Percentiles rank a stretch among this genome's conserved stretches.
Conservation (phyloP, 2,329 filamentous ascomycete species). For the Calonectria henricotiae region DNA sequence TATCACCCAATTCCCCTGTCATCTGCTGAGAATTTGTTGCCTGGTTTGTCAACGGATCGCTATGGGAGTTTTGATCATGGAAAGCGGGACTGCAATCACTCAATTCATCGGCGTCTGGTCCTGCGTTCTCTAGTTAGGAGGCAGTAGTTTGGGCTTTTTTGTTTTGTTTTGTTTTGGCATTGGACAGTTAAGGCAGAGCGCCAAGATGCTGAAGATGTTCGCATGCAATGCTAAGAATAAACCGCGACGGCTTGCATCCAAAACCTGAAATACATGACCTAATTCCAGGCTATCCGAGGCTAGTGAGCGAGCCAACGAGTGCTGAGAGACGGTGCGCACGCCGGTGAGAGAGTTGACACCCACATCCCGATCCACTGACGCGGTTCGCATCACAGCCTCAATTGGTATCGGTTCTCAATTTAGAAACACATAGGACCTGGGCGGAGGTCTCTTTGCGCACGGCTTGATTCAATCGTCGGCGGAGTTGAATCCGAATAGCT, state of each 20-base stretch:
- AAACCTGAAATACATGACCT: not conserved
- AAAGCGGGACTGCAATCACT: not conserved
- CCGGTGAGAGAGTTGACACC: conserved; percentile 15
- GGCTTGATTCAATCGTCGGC: not conserved
- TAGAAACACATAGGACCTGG: conserved; percentile 1
- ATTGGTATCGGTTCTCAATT: not conserved
- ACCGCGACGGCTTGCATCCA: conserved; percentile 6
- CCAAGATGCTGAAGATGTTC: not conserved
- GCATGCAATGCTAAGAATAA: conserved; percentile 19
- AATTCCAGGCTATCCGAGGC: conserved; percentile 8
- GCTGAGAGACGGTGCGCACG: conserved; percentile 16
- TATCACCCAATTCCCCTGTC: not conserved
- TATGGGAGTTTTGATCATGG: not conserved
- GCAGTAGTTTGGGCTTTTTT: not conserved
- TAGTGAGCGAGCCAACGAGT: conserved; percentile 17
- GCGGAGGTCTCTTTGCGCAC: not conserved
- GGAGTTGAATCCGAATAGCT: not conserved
- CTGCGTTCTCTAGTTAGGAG: not conserved
- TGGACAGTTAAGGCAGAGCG: not conserved
- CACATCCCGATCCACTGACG: conserved; percentile 12
- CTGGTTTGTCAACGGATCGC: not conserved
- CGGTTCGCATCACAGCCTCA: conserved; percentile 21
- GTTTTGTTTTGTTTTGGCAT: not conserved
- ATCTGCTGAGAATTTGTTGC: not conserved
- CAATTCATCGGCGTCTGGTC: not conserved